Conservation (phyloP, 768 basidiomycete species). For the Rubroboletus satanas region DNA sequence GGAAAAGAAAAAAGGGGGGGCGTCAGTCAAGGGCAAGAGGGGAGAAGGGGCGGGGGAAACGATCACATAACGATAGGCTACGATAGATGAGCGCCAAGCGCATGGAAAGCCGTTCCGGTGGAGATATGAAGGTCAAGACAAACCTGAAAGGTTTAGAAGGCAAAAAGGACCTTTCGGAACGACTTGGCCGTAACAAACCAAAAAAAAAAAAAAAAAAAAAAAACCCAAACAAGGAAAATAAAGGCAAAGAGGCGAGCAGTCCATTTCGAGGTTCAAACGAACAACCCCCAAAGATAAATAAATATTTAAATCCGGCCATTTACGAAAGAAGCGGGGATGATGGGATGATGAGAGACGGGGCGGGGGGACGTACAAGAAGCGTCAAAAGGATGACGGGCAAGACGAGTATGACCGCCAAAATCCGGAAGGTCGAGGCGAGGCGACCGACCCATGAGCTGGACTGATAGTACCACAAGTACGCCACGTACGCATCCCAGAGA, state of each 20-base stretch:
- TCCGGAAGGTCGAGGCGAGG: constrained; percentile 58
- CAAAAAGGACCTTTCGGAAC: constrained; percentile 6
- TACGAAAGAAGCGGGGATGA: constrained; percentile 9
- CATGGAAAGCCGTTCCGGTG: background rate
- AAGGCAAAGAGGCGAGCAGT: background rate
- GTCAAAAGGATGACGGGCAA: constrained; percentile 56
- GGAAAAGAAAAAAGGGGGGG: background rate
- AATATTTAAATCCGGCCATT: background rate
- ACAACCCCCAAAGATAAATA: constrained; percentile 1
- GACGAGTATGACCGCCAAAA: constrained; percentile 53
- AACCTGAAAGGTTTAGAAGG: background rate
- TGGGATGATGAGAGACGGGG: constrained; percentile 3
- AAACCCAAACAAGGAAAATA: background rate
- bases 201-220: background rate
- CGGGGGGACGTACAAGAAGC: constrained; percentile 50
- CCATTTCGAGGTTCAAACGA: constrained; percentile 1
- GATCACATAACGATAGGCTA: constrained; percentile 1
- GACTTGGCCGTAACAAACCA: constrained; percentile 9
- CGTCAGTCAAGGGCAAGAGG: constrained; percentile 9
- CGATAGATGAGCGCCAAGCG: constrained; percentile 4
- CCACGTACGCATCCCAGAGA: constrained; percentile 59
- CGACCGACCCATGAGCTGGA: constrained; percentile 64
- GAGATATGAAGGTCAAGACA: constrained; percentile 14
- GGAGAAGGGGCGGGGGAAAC: background rate
- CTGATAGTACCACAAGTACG: constrained; percentile 61